A percentile compares a stretch with the other conserved stretches of the same genome.
Evolutionary conservation across 306 rosid species (phyloP).

Genomic region (Trichosanthes truncata): DNA sequence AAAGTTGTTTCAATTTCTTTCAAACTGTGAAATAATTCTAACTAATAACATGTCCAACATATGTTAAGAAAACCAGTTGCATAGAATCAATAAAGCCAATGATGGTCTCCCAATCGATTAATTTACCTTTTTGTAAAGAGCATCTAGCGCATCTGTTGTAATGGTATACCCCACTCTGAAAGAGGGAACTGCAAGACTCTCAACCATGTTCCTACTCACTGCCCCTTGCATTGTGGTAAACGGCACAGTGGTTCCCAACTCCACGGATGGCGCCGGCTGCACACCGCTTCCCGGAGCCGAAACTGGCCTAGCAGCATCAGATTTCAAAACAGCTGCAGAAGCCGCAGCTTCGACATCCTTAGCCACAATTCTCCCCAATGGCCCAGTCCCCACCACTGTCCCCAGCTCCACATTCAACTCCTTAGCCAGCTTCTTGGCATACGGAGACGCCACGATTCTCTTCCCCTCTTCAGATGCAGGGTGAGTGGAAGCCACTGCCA

Average conservation of each 20-base stretch:
- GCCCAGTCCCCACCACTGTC: conserved; percentile 63
- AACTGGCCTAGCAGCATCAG: not conserved
- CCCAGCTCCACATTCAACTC: conserved; percentile 73
- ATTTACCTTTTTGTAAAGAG: conserved; percentile 79
- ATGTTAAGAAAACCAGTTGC: not conserved
- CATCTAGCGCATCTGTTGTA: conserved; percentile 75
- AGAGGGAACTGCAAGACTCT: conserved; percentile 74
- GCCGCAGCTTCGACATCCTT: conserved; percentile 78
- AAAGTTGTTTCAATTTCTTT: not conserved
- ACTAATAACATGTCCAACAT: not conserved
- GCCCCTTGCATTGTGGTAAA: conserved; percentile 96
- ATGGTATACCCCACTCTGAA: conserved; percentile 93
- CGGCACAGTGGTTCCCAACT: conserved; percentile 80
- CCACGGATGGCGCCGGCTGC: conserved; percentile 25
- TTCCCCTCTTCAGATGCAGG: conserved; percentile 94
- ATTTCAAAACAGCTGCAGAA: conserved; percentile 15
- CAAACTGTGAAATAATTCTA: not conserved
- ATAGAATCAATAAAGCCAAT: not conserved
- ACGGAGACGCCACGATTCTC: conserved; percentile 85
- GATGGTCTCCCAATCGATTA: not conserved
- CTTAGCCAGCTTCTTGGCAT: conserved; percentile 89
- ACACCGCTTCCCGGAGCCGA: not conserved
- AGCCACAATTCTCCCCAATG: conserved; percentile 80
- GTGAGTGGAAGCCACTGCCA: conserved; percentile 36
- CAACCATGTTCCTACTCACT: conserved; percentile 83